Conservation (phyloP, 306 rosid species). For the Cyclanthera cordifolia region DNA sequence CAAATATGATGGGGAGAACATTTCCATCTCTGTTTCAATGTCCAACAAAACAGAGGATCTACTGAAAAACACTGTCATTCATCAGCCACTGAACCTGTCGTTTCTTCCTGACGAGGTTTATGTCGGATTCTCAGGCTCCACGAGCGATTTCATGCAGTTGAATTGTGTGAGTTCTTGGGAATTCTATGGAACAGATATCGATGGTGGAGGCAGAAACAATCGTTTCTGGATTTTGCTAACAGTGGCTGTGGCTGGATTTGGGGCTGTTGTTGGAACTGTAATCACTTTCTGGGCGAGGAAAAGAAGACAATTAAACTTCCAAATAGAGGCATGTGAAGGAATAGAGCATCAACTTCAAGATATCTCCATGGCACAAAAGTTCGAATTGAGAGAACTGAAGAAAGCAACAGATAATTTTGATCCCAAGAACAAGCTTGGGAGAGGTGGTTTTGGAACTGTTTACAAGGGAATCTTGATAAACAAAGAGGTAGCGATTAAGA, state of each 20-base stretch:
- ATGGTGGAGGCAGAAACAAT: background rate
- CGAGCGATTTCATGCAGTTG: constrained; percentile 35
- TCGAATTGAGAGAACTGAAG: constrained; percentile 29
- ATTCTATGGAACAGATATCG: constrained; percentile 17
- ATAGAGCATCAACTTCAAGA: constrained; percentile 47
- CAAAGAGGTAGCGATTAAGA: constrained; percentile 55
- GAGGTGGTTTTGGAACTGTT: constrained; percentile 80
- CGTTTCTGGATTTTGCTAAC: constrained; percentile 32
- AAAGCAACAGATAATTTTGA: constrained; percentile 47
- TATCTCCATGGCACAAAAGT: constrained; percentile 40
- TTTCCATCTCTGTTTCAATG: constrained; percentile 18
- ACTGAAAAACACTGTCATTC: constrained; percentile 10
- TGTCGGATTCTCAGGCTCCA: constrained; percentile 61
- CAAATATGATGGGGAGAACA: constrained; percentile 21
- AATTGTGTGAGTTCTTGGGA: constrained; percentile 49
- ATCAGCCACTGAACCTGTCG: constrained; percentile 27
- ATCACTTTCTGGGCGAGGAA: constrained; percentile 11
- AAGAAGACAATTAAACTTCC: too few relatives aligned
- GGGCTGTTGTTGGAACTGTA: too few relatives aligned
- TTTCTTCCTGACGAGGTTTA: constrained; percentile 26
- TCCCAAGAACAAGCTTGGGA: constrained; percentile 52
- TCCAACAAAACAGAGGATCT: background rate
- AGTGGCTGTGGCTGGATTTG: background rate
- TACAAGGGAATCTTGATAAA: constrained; percentile 39
- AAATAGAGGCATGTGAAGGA: background rate